phyloP scores from a whole-genome alignment of 495 filamentous ascomycete species.

The Copromyces sp. region DNA sequence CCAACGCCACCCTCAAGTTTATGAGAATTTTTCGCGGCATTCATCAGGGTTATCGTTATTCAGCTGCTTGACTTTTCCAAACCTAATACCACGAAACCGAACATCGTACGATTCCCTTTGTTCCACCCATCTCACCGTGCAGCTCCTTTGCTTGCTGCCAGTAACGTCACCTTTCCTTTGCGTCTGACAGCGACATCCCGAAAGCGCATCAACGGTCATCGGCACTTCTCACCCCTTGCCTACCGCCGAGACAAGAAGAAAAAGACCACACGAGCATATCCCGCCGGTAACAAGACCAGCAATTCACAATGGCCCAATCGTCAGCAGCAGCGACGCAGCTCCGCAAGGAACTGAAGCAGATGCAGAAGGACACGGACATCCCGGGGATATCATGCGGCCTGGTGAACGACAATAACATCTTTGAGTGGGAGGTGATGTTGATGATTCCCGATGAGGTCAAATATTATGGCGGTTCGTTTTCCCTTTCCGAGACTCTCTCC shows the following conservation, averaged over 20 bases:
- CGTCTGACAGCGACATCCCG: background rate
- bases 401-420: slow-evolving; percentile 77
- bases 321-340: slow-evolving; percentile 63
- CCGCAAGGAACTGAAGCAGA: slow-evolving; percentile 77
- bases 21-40: background rate
- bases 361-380: slow-evolving; percentile 84
- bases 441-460: slow-evolving; percentile 98
- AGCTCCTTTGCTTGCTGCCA: background rate
- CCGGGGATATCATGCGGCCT: slow-evolving; percentile 90
- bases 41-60: background rate
- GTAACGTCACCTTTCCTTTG: background rate
- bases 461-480: slow-evolving; percentile 68
- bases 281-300: background rate
- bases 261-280: background rate
- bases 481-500: background rate
- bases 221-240: background rate
- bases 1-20: background rate
- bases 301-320: slow-evolving; percentile 17
- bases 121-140: background rate
- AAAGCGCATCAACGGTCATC: background rate
- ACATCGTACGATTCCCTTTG: background rate
- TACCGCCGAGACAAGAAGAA: background rate
- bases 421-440: slow-evolving; percentile 98
- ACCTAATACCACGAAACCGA: background rate
- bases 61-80: background rate